phyloP scores from a whole-genome alignment of 768 basidiomycete species.

The Boletus eberwhitei region DNA sequence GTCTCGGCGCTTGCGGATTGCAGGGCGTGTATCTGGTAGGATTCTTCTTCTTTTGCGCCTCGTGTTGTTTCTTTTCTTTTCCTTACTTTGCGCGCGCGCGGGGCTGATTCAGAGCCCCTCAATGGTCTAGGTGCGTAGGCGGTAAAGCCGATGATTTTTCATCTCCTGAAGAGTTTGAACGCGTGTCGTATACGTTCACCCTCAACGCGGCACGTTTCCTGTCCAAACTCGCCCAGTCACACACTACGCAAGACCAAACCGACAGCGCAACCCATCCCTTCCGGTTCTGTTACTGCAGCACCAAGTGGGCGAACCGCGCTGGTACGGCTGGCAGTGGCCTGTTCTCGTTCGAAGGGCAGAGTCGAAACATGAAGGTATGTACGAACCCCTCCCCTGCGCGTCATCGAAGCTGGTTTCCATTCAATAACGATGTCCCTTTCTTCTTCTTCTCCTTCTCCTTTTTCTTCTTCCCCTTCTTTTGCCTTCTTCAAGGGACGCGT shows the following conservation, averaged over 20 bases:
- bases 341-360: slow-evolving; percentile 17
- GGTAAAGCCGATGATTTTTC: slow-evolving; percentile 23
- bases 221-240: slow-evolving; percentile 14
- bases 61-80: not conserved
- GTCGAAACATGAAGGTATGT: slow-evolving; percentile 27
- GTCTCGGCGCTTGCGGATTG: slow-evolving; percentile 22
- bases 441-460: too few relatives aligned
- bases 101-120: not conserved
- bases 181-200: slow-evolving; percentile 24
- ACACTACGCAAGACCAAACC: not conserved
- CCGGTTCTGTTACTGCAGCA: slow-evolving; percentile 29
- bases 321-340: slow-evolving; percentile 9
- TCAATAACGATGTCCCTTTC: too few relatives aligned
- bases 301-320: slow-evolving; percentile 20
- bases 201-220: slow-evolving; percentile 24
- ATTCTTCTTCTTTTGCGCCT: not conserved
- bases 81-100: not conserved
- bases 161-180: slow-evolving; percentile 23
- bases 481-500: slow-evolving; percentile 21
- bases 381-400: not conserved
- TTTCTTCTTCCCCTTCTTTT: not conserved
- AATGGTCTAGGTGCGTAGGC: slow-evolving; percentile 20
- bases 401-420: not conserved
- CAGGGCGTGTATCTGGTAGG: slow-evolving; percentile 26
- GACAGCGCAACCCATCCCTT: slow-evolving; percentile 7